These are phyloP conservation scores for Arabidopsis hybrid DNA, from an alignment of 441 rosid species.

Conservation along the genomic window DNA sequence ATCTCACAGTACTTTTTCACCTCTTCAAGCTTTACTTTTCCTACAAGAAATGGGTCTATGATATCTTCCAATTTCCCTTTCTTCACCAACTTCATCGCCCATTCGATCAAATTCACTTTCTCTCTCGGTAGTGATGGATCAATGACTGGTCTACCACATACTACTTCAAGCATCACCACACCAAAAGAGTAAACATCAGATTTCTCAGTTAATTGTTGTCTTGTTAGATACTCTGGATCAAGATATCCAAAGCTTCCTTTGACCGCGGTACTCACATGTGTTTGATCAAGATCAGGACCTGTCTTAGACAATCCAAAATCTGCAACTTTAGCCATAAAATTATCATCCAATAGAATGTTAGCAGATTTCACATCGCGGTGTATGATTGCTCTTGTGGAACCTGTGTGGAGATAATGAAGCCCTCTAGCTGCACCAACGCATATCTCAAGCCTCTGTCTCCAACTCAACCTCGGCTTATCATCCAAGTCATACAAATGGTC, in stretches of 20 bases:
- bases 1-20: slow-evolving; percentile 65
- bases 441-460: slow-evolving; percentile 81
- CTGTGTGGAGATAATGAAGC: slow-evolving; percentile 93
- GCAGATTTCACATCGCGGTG: slow-evolving; percentile 93
- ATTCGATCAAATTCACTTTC: slow-evolving; percentile 73
- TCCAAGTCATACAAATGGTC: slow-evolving; percentile 63
- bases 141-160: slow-evolving; percentile 79
- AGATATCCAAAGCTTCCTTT: slow-evolving; percentile 94
- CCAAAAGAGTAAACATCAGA: slow-evolving; percentile 95
- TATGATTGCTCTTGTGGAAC: slow-evolving; percentile 75
- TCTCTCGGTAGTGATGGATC: slow-evolving; percentile 78
- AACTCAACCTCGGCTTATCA: slow-evolving; percentile 58
- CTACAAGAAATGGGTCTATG: slow-evolving; percentile 58
- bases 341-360: slow-evolving; percentile 78
- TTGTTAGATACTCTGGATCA: slow-evolving; percentile 84
- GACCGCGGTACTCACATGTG: slow-evolving; percentile 90
- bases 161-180: slow-evolving; percentile 82
- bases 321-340: slow-evolving; percentile 88
- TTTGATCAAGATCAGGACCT: slow-evolving; percentile 80
- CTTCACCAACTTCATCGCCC: slow-evolving; percentile 59
- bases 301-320: slow-evolving; percentile 85
- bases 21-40: slow-evolving; percentile 59
- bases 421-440: slow-evolving; percentile 92
- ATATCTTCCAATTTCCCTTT: slow-evolving; percentile 57
- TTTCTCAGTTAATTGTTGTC: slow-evolving; percentile 78